Percentiles rank a stretch among this genome's conserved stretches.
Conservation (phyloP, 2,329 filamentous ascomycete species). For the Neoarthrinium moseri region DNA sequence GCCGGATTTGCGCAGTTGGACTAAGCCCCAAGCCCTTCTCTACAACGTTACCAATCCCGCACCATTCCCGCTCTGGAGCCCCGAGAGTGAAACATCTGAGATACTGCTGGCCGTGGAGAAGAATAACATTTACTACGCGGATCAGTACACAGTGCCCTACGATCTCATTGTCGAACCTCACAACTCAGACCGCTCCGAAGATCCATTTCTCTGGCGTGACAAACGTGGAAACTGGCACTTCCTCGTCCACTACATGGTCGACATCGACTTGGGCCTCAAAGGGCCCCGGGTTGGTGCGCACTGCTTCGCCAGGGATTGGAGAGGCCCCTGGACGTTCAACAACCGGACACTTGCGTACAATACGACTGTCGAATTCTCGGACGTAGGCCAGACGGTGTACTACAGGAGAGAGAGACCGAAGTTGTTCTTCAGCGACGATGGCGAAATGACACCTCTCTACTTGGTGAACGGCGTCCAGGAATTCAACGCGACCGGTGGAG, state of each 20-base stretch:
- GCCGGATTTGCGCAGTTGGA: slow-evolving; percentile 19
- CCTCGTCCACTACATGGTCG: slow-evolving; percentile 24
- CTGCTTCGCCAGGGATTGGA: slow-evolving; percentile 17
- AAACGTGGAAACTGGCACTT: slow-evolving; percentile 27
- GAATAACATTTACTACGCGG: slow-evolving; percentile 31
- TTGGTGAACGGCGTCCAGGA: slow-evolving; percentile 46
- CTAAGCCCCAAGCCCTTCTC: slow-evolving; percentile 14
- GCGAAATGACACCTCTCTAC: slow-evolving; percentile 43
- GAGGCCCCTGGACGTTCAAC: slow-evolving; percentile 23
- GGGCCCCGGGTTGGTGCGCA: slow-evolving; percentile 24
- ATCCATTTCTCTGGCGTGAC: slow-evolving; percentile 28
- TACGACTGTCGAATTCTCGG: slow-evolving; percentile 32
- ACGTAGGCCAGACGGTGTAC: slow-evolving; percentile 36
- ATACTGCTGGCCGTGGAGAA: slow-evolving; percentile 34
- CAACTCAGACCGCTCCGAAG: slow-evolving; percentile 23
- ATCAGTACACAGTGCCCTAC: slow-evolving; percentile 26
- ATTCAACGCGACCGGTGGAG: slow-evolving; percentile 20
- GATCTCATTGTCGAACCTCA: slow-evolving; percentile 13
- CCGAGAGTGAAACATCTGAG: slow-evolving; percentile 21
- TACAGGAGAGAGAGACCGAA: slow-evolving; percentile 47
- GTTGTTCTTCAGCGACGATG: slow-evolving; percentile 46
- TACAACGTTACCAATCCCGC: slow-evolving; percentile 38
- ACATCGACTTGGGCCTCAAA: slow-evolving; percentile 22
- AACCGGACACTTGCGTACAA: slow-evolving; percentile 18
- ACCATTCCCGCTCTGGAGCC: slow-evolving; percentile 34